These are phyloP conservation scores for Phytomonas sp. DNA, from an alignment of 208 protist species.

Conservation along the genomic window DNA sequence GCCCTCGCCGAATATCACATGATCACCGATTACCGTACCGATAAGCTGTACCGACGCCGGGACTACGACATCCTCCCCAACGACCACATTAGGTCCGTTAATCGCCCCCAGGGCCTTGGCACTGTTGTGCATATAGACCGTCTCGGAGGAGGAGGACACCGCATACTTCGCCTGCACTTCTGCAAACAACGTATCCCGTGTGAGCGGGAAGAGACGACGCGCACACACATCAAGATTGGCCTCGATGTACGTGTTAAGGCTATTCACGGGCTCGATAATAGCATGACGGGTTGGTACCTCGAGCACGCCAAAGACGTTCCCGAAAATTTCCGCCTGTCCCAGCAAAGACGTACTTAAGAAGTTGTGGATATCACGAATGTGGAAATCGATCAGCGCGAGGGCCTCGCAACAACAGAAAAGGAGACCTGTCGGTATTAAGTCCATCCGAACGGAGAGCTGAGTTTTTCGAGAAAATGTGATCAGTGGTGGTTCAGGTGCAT, in stretches of 20 bases:
- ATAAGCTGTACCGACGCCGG: constrained; percentile 36
- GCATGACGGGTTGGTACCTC: constrained; percentile 27
- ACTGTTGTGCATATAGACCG: constrained; percentile 62
- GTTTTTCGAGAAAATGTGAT: constrained; percentile 42
- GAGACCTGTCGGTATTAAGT: constrained; percentile 65
- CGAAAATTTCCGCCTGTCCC: constrained; percentile 50
- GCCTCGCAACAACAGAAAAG: constrained; percentile 65
- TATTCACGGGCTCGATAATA: constrained; percentile 51
- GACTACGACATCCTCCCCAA: constrained; percentile 51
- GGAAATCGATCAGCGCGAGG: constrained; percentile 62
- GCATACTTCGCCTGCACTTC: constrained; percentile 59
- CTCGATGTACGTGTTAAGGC: constrained; percentile 59
- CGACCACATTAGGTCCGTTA: constrained; percentile 39
- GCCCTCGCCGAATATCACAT: constrained; percentile 50
- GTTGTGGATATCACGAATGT: constrained; percentile 50
- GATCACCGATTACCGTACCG: constrained; percentile 43
- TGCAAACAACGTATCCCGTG: constrained; percentile 74
- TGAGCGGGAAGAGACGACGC: constrained; percentile 71
- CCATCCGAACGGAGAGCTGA: constrained; percentile 54
- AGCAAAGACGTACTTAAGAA: constrained; percentile 60
- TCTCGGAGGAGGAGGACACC: constrained; percentile 51
- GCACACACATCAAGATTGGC: constrained; percentile 69
- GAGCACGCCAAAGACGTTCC: constrained; percentile 71
- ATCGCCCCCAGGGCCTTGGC: constrained; percentile 16
- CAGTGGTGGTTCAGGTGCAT: constrained; percentile 24